Percentiles rank a stretch among this genome's conserved stretches.
These are phyloP conservation scores for Candida tropicalis DNA, from an alignment of 1,139 yeast species.

Conservation along the genomic window DNA sequence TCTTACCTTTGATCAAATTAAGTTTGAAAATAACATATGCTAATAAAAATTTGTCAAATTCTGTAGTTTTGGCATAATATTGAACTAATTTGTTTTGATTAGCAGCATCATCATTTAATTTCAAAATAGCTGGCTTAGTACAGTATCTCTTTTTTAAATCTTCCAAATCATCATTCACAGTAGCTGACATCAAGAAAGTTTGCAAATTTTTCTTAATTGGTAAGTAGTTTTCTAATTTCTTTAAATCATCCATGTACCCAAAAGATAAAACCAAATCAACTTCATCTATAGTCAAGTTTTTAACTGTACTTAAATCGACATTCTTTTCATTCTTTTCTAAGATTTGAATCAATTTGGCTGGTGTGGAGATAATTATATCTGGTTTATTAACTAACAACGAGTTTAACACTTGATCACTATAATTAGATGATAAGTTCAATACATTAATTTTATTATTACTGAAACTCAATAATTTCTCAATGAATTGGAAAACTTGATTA, in stretches of 20 bases:
- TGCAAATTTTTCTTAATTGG: constrained; percentile 80
- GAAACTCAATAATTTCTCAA: constrained; percentile 67
- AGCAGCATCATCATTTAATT: constrained; percentile 67
- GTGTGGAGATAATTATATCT: constrained; percentile 84
- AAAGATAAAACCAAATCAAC: constrained; percentile 90
- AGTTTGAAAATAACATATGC: constrained; percentile 92
- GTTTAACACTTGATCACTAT: constrained; percentile 71
- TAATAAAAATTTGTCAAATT: constrained; percentile 87
- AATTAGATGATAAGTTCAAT: constrained; percentile 75
- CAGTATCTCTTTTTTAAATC: constrained; percentile 77
- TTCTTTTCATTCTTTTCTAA: constrained; percentile 51
- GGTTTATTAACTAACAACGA: constrained; percentile 76
- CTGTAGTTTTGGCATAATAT: constrained; percentile 83
- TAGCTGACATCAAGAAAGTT: constrained; percentile 95
- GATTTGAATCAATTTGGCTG: constrained; percentile 70
- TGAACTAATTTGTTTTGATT: constrained; percentile 69
- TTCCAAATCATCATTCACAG: constrained; percentile 84
- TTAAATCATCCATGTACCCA: constrained; percentile 87
- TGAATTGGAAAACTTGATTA: constrained; percentile 74
- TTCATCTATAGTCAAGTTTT: constrained; percentile 87
- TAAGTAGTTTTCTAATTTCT: constrained; percentile 60
- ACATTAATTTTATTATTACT: constrained; percentile 68
- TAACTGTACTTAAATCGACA: constrained; percentile 55
- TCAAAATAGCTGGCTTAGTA: constrained; percentile 81
- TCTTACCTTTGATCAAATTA: constrained; percentile 86